Conservation (phyloP, 371 early-diverging fungal species). For the Mucor piriformis region DNA sequence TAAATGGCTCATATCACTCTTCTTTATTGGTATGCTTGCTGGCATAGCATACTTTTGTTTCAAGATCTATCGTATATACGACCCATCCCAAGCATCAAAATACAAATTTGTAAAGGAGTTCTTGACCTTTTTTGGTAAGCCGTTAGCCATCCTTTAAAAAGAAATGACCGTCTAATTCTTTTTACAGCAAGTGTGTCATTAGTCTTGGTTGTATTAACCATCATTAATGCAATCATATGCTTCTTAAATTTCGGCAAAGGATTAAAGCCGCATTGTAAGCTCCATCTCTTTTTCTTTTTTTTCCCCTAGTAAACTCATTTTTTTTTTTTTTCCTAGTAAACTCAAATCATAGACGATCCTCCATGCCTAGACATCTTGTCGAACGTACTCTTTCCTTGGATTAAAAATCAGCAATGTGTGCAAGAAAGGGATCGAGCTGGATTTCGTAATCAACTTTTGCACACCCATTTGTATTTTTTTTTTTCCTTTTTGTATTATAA, state of each 20-base stretch:
- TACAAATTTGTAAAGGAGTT: conserved; percentile 70
- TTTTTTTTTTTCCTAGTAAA: conserved; percentile 3
- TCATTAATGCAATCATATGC: conserved; percentile 71
- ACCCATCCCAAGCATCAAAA: conserved; percentile 59
- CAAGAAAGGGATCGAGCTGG: not conserved
- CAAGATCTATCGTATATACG: conserved; percentile 82
- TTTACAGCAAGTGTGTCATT: conserved; percentile 67
- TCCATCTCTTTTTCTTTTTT: not conserved
- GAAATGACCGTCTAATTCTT: not conserved
- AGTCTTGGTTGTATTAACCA: conserved; percentile 68
- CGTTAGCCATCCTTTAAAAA: not conserved
- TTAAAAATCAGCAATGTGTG: conserved; percentile 1
- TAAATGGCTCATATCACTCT: conserved; percentile 59
- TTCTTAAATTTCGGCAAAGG: conserved; percentile 84
- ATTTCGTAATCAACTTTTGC: not conserved
- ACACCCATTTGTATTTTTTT: not conserved
- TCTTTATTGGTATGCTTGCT: conserved; percentile 69
- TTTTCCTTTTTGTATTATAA: conserved; percentile 1
- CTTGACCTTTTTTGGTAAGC: conserved; percentile 86
- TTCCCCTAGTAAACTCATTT: not conserved
- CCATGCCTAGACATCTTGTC: conserved; percentile 14
- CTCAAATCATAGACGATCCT: conserved; percentile 12
- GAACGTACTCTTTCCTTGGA: conserved; percentile 28
- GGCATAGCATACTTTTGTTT: conserved; percentile 84
- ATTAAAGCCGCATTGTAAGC: conserved; percentile 60